A percentile compares a stretch with the other conserved stretches of the same genome.
These are phyloP conservation scores for Pelargonium exstipulatum DNA, from an alignment of 441 rosid genomes.

Conservation along the genomic window DNA sequence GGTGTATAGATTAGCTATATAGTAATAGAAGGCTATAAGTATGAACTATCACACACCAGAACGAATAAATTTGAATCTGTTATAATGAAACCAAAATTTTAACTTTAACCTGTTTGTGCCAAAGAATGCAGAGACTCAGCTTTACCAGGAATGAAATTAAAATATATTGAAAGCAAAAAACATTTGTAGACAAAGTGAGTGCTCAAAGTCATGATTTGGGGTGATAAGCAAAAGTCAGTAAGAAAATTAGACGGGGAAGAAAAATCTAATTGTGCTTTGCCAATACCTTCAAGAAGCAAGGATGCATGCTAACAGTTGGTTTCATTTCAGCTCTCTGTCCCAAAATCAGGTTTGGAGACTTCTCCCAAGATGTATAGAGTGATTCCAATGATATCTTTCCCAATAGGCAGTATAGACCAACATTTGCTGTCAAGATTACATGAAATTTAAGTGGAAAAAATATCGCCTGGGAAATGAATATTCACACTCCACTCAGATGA, in stretches of 20 bases:
- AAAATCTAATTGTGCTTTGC: background rate
- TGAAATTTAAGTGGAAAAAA: conserved; percentile 6
- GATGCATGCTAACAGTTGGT: conserved; percentile 61
- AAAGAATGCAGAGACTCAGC: conserved; percentile 4
- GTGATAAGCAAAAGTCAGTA: too few relatives aligned
- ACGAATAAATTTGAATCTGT: background rate
- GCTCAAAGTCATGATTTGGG: too few relatives aligned
- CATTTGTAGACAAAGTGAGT: background rate
- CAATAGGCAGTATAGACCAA: conserved; percentile 73
- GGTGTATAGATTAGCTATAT: background rate
- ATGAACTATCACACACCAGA: background rate
- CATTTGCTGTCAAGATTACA: conserved; percentile 52
- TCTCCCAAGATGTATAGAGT: conserved; percentile 62
- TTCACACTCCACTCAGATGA: conserved; percentile 7
- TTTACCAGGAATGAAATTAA: background rate
- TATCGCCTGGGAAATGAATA: background rate
- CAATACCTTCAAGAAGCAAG: conserved; percentile 77
- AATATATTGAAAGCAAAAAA: background rate
- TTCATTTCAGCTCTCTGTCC: conserved; percentile 76
- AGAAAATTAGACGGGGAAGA: background rate
- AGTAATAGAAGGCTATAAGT: background rate
- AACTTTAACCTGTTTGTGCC: background rate
- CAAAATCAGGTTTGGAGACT: conserved; percentile 71
- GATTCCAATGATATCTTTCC: conserved; percentile 75
- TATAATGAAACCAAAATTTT: background rate